Base-by-base conservation (phyloP, 176 grass and related monocot species). In the Aegilops bicornis region DNA sequence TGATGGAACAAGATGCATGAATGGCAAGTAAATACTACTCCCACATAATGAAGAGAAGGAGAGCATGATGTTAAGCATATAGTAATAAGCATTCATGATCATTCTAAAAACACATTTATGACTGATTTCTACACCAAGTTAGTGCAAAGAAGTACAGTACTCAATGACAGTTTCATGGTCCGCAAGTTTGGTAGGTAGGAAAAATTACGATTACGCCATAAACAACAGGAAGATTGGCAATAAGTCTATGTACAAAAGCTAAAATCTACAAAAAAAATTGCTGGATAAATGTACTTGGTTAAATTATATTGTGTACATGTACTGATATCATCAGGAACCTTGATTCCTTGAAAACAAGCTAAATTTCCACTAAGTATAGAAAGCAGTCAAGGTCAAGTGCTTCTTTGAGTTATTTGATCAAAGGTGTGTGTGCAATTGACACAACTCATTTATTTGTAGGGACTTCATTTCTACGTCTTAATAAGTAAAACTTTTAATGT, bases 71-170 rank as follows among this genome's bases (percentile, higher is more conserved):
- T 45, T 79, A 43, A 79, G 27, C 10, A 65, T 59, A 71, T 50
- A 63, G 39, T 54, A 78, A 42, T 72, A 10, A 76, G 45, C 17
- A 31, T 27, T 76, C 73, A 23, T 54, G 71, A 56, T 64, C 23
- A 84, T 68, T 69, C 61, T 19, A 70, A 84, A 82, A 82, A 83
- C 25, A 79, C 54, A 73, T 8, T 35, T 69, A 10, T 79, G 11
- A 79, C 33, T 43, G 10, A 83, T 10, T 83, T 79, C 6, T 29
- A 48, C 39, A 14, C 24, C 43, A 79, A 43, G 32, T 73, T 78
- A 39, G 3, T 54, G 15, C 30, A 12, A 65, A 50, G 73, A 67
- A 58, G 58, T 35, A 76, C 0, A 19, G 6, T 52, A 77, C n/a
- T 10, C 1, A 7, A 52, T 66, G 17, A n/a, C 25, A 60, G 35